Evolutionary conservation across 352 stramenopile species (phyloP).

Genomic region (Pythium chondricola): DNA sequence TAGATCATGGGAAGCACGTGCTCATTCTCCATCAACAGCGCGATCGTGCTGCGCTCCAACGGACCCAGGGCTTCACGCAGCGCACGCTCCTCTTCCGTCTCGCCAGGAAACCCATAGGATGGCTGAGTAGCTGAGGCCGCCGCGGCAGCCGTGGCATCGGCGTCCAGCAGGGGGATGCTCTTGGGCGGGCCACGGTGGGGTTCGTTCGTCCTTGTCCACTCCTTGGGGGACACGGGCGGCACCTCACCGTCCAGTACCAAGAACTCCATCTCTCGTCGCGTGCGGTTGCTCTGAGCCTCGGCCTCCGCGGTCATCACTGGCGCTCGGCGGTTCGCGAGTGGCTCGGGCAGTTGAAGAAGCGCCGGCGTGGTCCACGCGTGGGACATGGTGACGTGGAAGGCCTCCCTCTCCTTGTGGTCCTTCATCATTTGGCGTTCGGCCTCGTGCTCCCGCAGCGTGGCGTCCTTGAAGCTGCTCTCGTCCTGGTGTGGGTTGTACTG

Average conservation of each 20-base stretch:
- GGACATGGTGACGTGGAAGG: constrained; percentile 36
- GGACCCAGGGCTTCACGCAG: constrained; percentile 60
- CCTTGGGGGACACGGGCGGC: constrained; percentile 65
- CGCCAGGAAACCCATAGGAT: constrained; percentile 16
- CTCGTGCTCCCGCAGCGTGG: constrained; percentile 80
- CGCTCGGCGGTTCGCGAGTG: constrained; percentile 29
- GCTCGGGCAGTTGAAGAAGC: constrained; percentile 56
- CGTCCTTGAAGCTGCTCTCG: constrained; percentile 68
- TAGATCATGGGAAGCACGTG: constrained; percentile 72
- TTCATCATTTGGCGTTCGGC: constrained; percentile 62
- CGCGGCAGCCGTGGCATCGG: constrained; percentile 15
- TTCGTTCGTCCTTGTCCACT: constrained; percentile 71
- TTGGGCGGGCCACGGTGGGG: constrained; percentile 45
- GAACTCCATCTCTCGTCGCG: constrained; percentile 78
- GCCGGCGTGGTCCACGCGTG: constrained; percentile 65
- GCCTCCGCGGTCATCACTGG: constrained; percentile 52
- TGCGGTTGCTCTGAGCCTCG: constrained; percentile 54
- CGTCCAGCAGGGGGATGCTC: constrained; percentile 65
- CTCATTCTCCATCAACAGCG: constrained; percentile 65
- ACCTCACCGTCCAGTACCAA: constrained; percentile 78
- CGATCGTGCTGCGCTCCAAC: constrained; percentile 66
- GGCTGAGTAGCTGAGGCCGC: constrained; percentile 1
- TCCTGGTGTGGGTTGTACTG: constrained; percentile 48
- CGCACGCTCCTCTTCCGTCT: constrained; percentile 52
- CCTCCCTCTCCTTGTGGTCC: constrained; percentile 52